phyloP scores from a whole-genome alignment of 495 filamentous ascomycete genomes.

The Aspergillus homomorphus region DNA sequence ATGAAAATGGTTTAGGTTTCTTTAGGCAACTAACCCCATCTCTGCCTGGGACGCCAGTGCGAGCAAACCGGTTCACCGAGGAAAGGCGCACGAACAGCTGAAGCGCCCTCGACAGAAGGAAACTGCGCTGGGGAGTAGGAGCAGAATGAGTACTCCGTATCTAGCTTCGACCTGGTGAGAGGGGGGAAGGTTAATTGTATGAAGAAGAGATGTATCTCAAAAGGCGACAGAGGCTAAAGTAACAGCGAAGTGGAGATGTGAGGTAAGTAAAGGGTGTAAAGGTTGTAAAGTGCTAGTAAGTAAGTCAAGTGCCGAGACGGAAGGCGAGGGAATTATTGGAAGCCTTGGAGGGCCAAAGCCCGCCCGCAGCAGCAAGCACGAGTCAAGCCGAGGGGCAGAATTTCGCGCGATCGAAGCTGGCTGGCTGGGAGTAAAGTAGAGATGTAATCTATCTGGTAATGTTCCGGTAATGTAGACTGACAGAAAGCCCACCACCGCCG shows the following conservation, averaged over 20 bases:
- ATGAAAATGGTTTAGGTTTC: conserved; percentile 1
- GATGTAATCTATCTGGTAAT: neutral
- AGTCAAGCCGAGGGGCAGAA: neutral
- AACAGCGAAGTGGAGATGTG: neutral
- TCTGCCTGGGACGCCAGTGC: conserved; percentile 2
- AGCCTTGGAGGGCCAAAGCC: no score
- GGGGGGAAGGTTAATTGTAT: conserved; percentile 1
- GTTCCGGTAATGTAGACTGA: neutral
- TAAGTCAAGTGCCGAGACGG: neutral
- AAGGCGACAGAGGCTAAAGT: neutral
- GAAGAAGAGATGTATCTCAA: conserved; percentile 1
- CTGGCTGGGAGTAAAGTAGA: neutral
- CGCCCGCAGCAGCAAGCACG: neutral
- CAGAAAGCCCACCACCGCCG: neutral
- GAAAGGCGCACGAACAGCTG: conserved; percentile 5
- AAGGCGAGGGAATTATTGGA: neutral
- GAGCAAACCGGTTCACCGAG: conserved; percentile 1
- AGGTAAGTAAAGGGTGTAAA: neutral
- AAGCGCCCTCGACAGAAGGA: neutral
- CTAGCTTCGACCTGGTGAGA: no score
- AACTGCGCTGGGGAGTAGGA: no score
- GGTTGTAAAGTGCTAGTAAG: neutral
- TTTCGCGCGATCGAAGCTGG: no score
- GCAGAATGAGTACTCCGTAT: no score
- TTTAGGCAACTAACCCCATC: conserved; percentile 8